Conservation (phyloP, 495 filamentous ascomycete species). For the Letharia lupina region DNA sequence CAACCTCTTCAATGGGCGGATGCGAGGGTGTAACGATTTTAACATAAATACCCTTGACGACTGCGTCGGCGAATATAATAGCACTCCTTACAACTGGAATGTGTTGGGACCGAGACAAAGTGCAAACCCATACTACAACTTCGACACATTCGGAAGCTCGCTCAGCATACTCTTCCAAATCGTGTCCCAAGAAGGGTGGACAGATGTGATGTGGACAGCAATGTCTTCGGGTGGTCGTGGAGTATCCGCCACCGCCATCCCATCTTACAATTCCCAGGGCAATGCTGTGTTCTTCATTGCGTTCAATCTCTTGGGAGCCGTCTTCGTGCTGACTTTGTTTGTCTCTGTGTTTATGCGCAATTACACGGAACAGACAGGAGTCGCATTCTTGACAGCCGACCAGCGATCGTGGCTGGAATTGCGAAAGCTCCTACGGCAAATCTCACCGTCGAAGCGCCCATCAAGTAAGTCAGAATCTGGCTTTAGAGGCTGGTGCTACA, state of each 20-base stretch:
- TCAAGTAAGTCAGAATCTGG: conserved; percentile 61
- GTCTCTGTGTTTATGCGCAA: conserved; percentile 99
- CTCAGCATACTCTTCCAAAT: conserved; percentile 98
- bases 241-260: conserved; percentile 61
- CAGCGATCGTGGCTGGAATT: conserved; percentile 96
- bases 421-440: conserved; percentile 84
- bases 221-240: conserved; percentile 73
- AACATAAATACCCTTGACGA: conserved; percentile 48
- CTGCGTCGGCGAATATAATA: conserved; percentile 76
- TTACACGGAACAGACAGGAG: conserved; percentile 97
- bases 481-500: conserved; percentile 91
- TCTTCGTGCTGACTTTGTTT: conserved; percentile 96
- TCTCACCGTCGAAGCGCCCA: conserved; percentile 83
- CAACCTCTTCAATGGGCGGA: conserved; percentile 81
- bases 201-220: conserved; percentile 75
- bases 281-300: conserved; percentile 91
- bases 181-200: conserved; percentile 97
- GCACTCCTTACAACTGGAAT: conserved; percentile 70
- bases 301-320: conserved; percentile 93
- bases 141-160: conserved; percentile 87
- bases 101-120: conserved; percentile 74
- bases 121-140: conserved; percentile 77
- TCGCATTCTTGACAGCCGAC: conserved; percentile 92
- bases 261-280: conserved; percentile 57
- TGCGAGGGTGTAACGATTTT: conserved; percentile 73